Percentiles rank a stretch among this genome's conserved stretches.
phyloP scores from a whole-genome alignment of 2,329 filamentous ascomycete genomes.

The Xylaria sp. region DNA sequence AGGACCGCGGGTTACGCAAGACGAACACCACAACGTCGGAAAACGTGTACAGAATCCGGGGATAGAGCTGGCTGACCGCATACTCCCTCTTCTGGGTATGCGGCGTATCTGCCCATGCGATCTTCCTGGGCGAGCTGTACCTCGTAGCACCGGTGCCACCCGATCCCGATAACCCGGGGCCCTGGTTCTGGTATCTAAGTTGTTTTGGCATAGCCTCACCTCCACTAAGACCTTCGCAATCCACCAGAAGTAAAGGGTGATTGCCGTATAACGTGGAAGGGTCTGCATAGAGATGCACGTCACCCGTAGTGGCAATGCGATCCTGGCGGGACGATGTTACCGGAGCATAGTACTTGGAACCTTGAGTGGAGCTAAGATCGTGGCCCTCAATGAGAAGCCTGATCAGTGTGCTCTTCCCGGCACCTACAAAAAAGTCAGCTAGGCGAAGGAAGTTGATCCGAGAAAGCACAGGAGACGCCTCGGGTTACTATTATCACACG shows the following conservation, averaged over 20 bases:
- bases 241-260: constrained; percentile 51
- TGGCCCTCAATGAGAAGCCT: constrained; percentile 49
- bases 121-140: constrained; percentile 27
- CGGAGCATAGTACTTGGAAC: constrained; percentile 43
- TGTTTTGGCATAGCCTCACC: constrained; percentile 45
- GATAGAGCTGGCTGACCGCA: constrained; percentile 45
- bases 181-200: constrained; percentile 28
- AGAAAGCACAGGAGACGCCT: neutral
- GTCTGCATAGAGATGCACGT: constrained; percentile 56
- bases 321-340: constrained; percentile 47
- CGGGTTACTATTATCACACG: constrained; percentile 2
- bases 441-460: neutral
- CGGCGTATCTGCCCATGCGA: constrained; percentile 41
- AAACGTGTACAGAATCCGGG: constrained; percentile 49
- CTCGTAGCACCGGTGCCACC: constrained; percentile 14
- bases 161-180: constrained; percentile 7
- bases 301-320: constrained; percentile 50
- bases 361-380: constrained; percentile 30
- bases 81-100: constrained; percentile 41
- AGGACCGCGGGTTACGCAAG: constrained; percentile 43
- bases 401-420: constrained; percentile 54
- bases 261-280: constrained; percentile 43
- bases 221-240: constrained; percentile 56
- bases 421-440: constrained; percentile 33
- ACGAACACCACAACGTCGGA: constrained; percentile 50